Evolutionary conservation across 441 rosid species (phyloP).

Genomic region (Macaranga tanarius): DNA sequence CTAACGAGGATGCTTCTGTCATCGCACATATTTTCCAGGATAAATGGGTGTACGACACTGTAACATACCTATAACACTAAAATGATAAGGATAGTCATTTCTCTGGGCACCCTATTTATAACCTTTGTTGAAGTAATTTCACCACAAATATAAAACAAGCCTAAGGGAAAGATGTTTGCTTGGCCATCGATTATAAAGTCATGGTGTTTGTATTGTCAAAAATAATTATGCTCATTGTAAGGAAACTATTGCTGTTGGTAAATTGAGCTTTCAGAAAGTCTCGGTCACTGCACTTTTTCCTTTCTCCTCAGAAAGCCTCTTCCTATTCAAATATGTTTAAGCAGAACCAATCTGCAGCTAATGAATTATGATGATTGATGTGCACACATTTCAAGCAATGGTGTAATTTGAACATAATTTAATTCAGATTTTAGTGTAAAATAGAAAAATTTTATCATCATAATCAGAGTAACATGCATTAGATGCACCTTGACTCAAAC

Average conservation of each 20-base stretch:
- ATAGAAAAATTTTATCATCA: not conserved
- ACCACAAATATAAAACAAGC: not conserved
- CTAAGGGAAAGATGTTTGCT: not conserved
- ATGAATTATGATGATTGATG: not conserved
- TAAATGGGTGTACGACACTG: not conserved
- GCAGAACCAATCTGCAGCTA: not conserved
- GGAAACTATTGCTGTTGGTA: not conserved
- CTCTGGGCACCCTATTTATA: not conserved
- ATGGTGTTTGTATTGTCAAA: not conserved
- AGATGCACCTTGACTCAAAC: not conserved
- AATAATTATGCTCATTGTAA: not conserved
- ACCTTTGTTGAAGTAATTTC: not conserved
- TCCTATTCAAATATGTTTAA: not conserved
- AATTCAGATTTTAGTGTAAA: not conserved
- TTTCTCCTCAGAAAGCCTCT: not conserved
- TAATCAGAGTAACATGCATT: not conserved
- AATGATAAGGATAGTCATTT: not conserved
- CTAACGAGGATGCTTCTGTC: not conserved
- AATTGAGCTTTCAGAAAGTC: not conserved
- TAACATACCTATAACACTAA: not conserved
- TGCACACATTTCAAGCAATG: not conserved
- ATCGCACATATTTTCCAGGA: not conserved
- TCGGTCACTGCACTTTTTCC: not conserved
- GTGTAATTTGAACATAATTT: not conserved
- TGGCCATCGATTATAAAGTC: not conserved